Evolutionary conservation across 2,329 filamentous ascomycete genomes (phyloP).

Genomic region (Davidsoniella neocaledoniae): DNA sequence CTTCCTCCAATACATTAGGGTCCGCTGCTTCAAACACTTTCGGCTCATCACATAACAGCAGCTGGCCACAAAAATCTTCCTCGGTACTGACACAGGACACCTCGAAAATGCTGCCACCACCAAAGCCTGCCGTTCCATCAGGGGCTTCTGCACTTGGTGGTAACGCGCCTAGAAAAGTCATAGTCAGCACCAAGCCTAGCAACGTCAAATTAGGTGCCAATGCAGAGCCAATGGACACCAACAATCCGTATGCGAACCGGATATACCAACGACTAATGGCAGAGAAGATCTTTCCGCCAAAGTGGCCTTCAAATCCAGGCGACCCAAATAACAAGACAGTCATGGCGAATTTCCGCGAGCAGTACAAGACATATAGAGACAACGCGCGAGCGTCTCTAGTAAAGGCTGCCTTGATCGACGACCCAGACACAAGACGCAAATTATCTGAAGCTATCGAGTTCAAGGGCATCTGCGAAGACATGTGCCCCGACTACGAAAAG

Average conservation of each 20-base stretch:
- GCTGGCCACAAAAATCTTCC: not conserved
- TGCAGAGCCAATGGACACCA: slow-evolving; percentile 15
- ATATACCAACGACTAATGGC: slow-evolving; percentile 36
- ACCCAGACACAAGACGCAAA: slow-evolving; percentile 44
- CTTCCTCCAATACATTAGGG: not conserved
- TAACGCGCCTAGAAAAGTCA: not conserved
- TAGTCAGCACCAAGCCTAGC: not conserved
- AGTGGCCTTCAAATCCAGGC: slow-evolving; percentile 39
- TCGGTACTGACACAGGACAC: not conserved
- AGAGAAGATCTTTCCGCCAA: slow-evolving; percentile 35
- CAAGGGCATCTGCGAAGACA: slow-evolving; percentile 50
- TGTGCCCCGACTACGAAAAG: slow-evolving; percentile 53
- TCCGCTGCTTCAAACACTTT: not conserved
- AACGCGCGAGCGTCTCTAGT: slow-evolving; percentile 41
- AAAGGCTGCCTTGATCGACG: slow-evolving; percentile 43
- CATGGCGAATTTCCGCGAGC: slow-evolving; percentile 38
- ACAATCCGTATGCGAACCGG: slow-evolving; percentile 29
- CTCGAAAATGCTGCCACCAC: not conserved
- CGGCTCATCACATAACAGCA: not conserved
- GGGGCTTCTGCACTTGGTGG: too few relatives aligned
- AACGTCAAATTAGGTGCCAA: slow-evolving; percentile 6
- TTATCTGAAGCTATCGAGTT: slow-evolving; percentile 49
- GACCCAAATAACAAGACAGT: slow-evolving; percentile 31
- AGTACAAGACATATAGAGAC: slow-evolving; percentile 39
- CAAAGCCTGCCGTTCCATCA: not conserved